Conservation (phyloP, 139 green algal genomes). For the Edaphochlamys debaryana region DNA sequence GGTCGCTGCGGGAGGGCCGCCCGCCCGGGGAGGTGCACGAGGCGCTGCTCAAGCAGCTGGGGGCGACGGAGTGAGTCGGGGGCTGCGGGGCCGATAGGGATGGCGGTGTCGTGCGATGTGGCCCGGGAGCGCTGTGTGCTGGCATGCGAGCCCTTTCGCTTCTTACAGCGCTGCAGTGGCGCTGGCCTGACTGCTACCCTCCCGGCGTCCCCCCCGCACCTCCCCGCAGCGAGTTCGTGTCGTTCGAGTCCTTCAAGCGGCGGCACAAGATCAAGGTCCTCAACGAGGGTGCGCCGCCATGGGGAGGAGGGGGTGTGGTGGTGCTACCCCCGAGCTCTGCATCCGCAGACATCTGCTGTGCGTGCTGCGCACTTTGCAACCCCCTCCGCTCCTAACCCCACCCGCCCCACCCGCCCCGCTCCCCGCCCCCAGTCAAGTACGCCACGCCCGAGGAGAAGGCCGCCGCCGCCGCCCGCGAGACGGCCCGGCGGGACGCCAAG, state of each 20-base stretch:
- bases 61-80: neutral
- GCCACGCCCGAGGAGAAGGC: slow-evolving; percentile 19
- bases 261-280: slow-evolving; percentile 1
- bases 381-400: too few species aligned
- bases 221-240: slow-evolving; percentile 23
- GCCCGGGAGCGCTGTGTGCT: too few species aligned
- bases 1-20: neutral
- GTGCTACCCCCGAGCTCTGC: too few species aligned
- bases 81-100: neutral
- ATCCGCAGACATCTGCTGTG: too few species aligned
- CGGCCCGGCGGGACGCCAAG: neutral
- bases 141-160: neutral
- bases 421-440: slow-evolving; percentile 32
- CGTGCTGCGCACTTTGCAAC: too few species aligned
- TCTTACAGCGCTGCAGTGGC: too few species aligned
- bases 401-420: too few species aligned
- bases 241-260: slow-evolving; percentile 32
- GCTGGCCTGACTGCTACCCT: too few species aligned
- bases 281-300: neutral
- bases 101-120: neutral
- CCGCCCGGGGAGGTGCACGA: slow-evolving; percentile 5
- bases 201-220: too few species aligned
- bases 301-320: too few species aligned
- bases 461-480: neutral
- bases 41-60: slow-evolving; percentile 1